Evolutionary conservation across 2,329 filamentous ascomycete species (phyloP).

Genomic region (Keithomyces neogunnii): DNA sequence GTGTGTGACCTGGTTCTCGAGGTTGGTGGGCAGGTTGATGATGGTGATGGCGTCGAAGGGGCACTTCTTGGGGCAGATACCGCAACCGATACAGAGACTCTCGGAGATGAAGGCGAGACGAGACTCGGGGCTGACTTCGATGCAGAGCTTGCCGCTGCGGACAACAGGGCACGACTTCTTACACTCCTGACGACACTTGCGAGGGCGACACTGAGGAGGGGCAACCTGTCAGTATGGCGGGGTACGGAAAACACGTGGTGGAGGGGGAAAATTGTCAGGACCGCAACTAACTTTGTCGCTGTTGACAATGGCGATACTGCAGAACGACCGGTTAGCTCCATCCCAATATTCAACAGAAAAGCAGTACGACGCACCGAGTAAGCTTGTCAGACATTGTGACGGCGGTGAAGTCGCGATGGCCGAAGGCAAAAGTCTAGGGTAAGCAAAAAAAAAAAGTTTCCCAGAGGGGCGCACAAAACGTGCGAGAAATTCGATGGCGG

Average conservation of each 20-base stretch:
- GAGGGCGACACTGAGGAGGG: constrained; percentile 27
- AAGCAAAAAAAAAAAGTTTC: neutral
- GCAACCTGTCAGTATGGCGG: constrained; percentile 20
- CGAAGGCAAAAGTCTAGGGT: neutral
- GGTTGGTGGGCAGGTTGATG: constrained; percentile 99
- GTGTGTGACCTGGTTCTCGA: constrained; percentile 96
- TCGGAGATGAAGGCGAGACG: constrained; percentile 98
- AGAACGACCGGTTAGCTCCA: constrained; percentile 16
- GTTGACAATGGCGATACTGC: constrained; percentile 96
- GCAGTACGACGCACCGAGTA: constrained; percentile 63
- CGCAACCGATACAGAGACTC: constrained; percentile 90
- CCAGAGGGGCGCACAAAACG: neutral
- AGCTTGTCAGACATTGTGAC: constrained; percentile 81
- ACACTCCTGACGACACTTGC: constrained; percentile 96
- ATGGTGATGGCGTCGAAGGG: constrained; percentile 98
- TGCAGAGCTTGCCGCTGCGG: constrained; percentile 92
- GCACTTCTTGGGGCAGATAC: constrained; percentile 99
- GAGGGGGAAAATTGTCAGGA: constrained; percentile 6
- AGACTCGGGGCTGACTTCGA: constrained; percentile 81
- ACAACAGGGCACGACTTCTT: constrained; percentile 98
- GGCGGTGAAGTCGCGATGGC: constrained; percentile 6
- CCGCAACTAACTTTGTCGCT: constrained; percentile 72
- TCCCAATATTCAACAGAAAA: neutral
- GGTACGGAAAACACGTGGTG: constrained; percentile 11
- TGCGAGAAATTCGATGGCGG: neutral